Percentiles rank a stretch among this genome's conserved stretches.
Evolutionary conservation across 352 stramenopile genomes (phyloP).

Genomic region (Globisporangium camurandrum): DNA sequence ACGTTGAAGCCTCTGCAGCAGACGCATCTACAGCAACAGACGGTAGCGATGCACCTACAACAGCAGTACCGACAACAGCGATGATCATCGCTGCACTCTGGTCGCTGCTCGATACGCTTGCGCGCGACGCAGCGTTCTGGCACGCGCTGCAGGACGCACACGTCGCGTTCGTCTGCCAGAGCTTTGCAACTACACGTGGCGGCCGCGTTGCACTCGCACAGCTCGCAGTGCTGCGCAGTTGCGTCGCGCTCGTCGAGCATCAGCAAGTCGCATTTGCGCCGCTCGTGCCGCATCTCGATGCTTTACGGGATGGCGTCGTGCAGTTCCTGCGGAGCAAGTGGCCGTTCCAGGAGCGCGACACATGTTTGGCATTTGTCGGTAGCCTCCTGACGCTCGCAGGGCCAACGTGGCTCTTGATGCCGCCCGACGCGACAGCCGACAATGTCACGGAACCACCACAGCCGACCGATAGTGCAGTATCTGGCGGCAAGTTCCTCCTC

Average conservation of each 20-base stretch:
- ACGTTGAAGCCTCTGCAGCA: no score
- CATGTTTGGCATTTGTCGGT: conserved; percentile 48
- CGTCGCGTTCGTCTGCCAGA: conserved; percentile 60
- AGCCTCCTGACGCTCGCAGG: conserved; percentile 56
- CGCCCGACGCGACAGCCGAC: no score
- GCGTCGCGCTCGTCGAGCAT: conserved; percentile 43
- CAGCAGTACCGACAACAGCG: not conserved
- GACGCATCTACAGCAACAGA: conserved; percentile 6
- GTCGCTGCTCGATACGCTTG: conserved; percentile 34
- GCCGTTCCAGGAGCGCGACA: conserved; percentile 61
- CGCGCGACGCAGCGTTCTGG: conserved; percentile 35
- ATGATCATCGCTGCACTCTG: conserved; percentile 43
- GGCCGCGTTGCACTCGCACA: conserved; percentile 24
- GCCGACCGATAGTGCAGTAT: conserved; percentile 40
- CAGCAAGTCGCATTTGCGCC: conserved; percentile 32
- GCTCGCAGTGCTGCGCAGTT: conserved; percentile 47
- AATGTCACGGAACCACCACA: conserved; percentile 15
- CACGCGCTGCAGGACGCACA: conserved; percentile 33
- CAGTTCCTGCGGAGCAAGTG: conserved; percentile 65
- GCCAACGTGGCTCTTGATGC: conserved; percentile 53
- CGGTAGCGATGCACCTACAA: conserved; percentile 7
- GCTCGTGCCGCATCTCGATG: conserved; percentile 43
- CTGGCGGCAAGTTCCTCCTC: conserved; percentile 61
- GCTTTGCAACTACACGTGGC: conserved; percentile 34
- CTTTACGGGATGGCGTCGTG: conserved; percentile 49